phyloP scores from a whole-genome alignment of 2,329 filamentous ascomycete species.

The Alternaria viburni region DNA sequence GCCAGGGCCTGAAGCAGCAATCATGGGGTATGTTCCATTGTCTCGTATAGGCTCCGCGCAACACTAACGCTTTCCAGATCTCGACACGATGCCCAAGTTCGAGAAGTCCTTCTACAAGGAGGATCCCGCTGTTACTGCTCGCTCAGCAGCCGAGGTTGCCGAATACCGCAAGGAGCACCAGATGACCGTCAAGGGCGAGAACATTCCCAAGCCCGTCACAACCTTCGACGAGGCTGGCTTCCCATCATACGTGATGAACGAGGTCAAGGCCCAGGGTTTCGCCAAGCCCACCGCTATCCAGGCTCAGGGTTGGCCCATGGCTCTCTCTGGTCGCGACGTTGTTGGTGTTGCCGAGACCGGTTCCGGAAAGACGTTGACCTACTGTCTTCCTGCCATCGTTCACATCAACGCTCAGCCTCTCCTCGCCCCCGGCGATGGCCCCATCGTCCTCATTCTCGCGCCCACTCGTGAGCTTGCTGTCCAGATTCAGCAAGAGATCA shows the following conservation, averaged over 20 bases:
- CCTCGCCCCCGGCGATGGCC: constrained; percentile 90
- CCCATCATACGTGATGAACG: constrained; percentile 94
- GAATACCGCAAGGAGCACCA: constrained; percentile 85
- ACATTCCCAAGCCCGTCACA: constrained; percentile 92
- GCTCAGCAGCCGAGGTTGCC: constrained; percentile 80
- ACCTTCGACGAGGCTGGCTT: constrained; percentile 98
- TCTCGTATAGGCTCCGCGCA: not conserved
- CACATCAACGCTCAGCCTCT: constrained; percentile 99
- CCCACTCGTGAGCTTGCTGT: constrained; percentile 97
- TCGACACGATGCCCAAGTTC: constrained; percentile 85
- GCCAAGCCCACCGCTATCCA: constrained; percentile 93
- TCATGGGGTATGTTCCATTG: constrained; percentile 76
- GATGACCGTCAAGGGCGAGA: constrained; percentile 79
- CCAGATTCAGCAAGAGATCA: constrained; percentile 98
- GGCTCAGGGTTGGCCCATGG: constrained; percentile 99
- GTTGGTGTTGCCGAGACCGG: constrained; percentile 99
- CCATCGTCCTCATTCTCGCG: constrained; percentile 93
- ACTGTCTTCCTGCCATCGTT: constrained; percentile 96
- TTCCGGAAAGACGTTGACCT: constrained; percentile 98
- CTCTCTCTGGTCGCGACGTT: constrained; percentile 94
- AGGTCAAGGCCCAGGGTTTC: constrained; percentile 98
- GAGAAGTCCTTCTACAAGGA: constrained; percentile 99
- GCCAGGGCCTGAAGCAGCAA: constrained; percentile 84
- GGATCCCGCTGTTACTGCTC: constrained; percentile 75
- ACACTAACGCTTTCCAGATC: constrained; percentile 63